Percentiles rank a stretch among this genome's conserved stretches.
Evolutionary conservation across 352 stramenopile species (phyloP).

Genomic region (Elongisporangium senticosum): DNA sequence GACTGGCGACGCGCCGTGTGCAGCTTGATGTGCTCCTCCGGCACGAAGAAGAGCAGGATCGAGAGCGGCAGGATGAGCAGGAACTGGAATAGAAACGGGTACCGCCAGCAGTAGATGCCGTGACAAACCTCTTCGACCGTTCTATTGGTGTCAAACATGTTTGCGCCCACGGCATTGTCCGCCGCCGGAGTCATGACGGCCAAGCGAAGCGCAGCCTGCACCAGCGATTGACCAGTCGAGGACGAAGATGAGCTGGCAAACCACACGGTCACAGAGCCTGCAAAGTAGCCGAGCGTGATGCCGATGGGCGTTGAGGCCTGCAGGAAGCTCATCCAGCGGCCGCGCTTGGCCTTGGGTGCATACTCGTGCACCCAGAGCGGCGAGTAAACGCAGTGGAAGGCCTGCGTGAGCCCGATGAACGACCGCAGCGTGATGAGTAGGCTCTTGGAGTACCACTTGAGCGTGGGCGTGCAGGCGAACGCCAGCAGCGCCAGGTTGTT

Average conservation of each 20-base stretch:
- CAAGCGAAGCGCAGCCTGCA: neutral
- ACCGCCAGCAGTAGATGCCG: slow-evolving; percentile 84
- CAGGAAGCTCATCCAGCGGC: slow-evolving; percentile 83
- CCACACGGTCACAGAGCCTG: slow-evolving; percentile 72
- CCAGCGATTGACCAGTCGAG: slow-evolving; percentile 2
- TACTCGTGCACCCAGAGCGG: slow-evolving; percentile 87
- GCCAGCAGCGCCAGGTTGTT: slow-evolving; percentile 76
- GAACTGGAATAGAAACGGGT: slow-evolving; percentile 81
- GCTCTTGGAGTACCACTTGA: slow-evolving; percentile 61
- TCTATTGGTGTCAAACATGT: slow-evolving; percentile 9
- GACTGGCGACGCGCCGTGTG: slow-evolving; percentile 44
- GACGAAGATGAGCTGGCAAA: slow-evolving; percentile 12
- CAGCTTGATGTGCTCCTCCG: slow-evolving; percentile 57
- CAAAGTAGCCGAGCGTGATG: slow-evolving; percentile 77
- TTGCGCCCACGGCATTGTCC: slow-evolving; percentile 21
- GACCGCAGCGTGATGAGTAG: slow-evolving; percentile 70
- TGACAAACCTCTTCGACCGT: slow-evolving; percentile 21
- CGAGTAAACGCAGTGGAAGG: slow-evolving; percentile 82
- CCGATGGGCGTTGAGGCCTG: slow-evolving; percentile 67
- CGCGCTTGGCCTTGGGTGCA: slow-evolving; percentile 56
- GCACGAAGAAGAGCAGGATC: slow-evolving; percentile 78
- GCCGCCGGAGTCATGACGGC: slow-evolving; percentile 3
- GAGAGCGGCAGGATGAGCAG: slow-evolving; percentile 63
- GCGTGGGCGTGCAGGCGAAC: slow-evolving; percentile 62
- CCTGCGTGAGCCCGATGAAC: slow-evolving; percentile 72